Conservation (phyloP, 257 asterid species). For the Rauvolfia tetraphylla region DNA sequence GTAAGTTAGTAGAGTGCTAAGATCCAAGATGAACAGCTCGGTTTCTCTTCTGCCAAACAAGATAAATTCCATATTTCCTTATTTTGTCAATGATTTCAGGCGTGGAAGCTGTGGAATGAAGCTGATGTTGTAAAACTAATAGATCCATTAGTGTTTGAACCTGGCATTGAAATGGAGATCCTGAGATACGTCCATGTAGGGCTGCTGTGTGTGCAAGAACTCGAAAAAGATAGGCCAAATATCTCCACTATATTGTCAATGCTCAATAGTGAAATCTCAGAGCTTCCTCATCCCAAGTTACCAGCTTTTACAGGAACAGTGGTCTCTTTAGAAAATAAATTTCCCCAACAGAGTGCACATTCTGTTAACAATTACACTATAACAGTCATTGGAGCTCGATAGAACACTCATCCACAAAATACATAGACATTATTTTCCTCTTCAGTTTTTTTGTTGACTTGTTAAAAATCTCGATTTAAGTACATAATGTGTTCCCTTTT, state of each 20-base stretch:
- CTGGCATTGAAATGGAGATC: slow-evolving; percentile 26
- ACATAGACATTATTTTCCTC: neutral
- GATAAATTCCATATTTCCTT: neutral
- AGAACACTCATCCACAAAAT: neutral
- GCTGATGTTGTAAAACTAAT: slow-evolving; percentile 22
- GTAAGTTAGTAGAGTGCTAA: slow-evolving; percentile 30
- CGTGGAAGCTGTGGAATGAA: slow-evolving; percentile 52
- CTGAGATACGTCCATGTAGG: slow-evolving; percentile 58
- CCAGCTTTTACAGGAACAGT: slow-evolving; percentile 30
- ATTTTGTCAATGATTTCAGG: slow-evolving; percentile 33
- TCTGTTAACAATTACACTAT: slow-evolving; percentile 38
- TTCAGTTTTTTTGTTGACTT: too few species aligned
- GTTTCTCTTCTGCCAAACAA: neutral
- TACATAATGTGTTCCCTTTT: too few species aligned
- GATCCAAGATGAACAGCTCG: neutral
- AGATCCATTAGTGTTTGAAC: slow-evolving; percentile 34
- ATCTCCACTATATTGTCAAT: slow-evolving; percentile 43
- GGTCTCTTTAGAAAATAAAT: slow-evolving; percentile 26
- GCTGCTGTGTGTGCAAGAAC: slow-evolving; percentile 65
- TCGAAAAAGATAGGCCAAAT: slow-evolving; percentile 52
- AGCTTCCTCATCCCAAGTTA: slow-evolving; percentile 48
- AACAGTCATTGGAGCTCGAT: slow-evolving; percentile 41
- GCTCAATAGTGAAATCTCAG: slow-evolving; percentile 45
- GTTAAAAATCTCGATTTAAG: too few species aligned
- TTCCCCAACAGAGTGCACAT: slow-evolving; percentile 29